These are phyloP conservation scores for Kwoniella shivajii DNA, from an alignment of 1,284 basidiomycete species.

Conservation along the genomic window DNA sequence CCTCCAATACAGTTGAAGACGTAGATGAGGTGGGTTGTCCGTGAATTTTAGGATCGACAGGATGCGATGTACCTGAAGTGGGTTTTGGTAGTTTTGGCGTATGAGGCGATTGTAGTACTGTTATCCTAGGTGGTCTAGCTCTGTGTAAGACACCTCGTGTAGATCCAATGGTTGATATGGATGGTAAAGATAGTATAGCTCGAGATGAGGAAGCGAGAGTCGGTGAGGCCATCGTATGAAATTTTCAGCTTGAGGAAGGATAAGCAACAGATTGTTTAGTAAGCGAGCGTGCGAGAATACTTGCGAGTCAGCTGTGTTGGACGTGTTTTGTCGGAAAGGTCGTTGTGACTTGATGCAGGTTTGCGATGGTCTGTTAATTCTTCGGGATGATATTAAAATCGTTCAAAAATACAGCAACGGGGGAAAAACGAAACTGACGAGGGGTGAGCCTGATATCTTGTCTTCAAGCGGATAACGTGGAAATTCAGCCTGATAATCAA, in stretches of 20 bases:
- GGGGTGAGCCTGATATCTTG: too few relatives aligned
- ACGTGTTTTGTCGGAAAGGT: too few relatives aligned
- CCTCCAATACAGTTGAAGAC: conserved; percentile 21
- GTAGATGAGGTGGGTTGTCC: conserved; percentile 13
- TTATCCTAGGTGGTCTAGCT: conserved; percentile 45
- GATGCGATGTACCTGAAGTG: conserved; percentile 44
- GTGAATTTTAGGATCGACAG: conserved; percentile 22
- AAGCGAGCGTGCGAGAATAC: neutral
- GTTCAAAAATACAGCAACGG: too few relatives aligned
- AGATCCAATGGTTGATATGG: conserved; percentile 10
- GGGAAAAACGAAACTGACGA: too few relatives aligned
- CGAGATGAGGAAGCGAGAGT: conserved; percentile 24
- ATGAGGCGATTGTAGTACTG: conserved; percentile 38
- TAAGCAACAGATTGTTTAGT: neutral
- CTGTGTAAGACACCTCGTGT: conserved; percentile 39
- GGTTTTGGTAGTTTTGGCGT: conserved; percentile 29
- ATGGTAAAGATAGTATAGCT: conserved; percentile 10
- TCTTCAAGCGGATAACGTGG: too few relatives aligned
- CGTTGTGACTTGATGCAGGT: too few relatives aligned
- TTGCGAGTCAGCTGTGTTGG: too few relatives aligned
- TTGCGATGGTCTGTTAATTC: too few relatives aligned
- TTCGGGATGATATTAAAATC: too few relatives aligned
- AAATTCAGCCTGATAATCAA: too few relatives aligned
- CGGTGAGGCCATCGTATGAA: conserved; percentile 11
- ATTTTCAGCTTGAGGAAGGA: neutral